Base-by-base conservation (phyloP, 2,329 filamentous ascomycete species). In the Botrytis paeoniae region DNA sequence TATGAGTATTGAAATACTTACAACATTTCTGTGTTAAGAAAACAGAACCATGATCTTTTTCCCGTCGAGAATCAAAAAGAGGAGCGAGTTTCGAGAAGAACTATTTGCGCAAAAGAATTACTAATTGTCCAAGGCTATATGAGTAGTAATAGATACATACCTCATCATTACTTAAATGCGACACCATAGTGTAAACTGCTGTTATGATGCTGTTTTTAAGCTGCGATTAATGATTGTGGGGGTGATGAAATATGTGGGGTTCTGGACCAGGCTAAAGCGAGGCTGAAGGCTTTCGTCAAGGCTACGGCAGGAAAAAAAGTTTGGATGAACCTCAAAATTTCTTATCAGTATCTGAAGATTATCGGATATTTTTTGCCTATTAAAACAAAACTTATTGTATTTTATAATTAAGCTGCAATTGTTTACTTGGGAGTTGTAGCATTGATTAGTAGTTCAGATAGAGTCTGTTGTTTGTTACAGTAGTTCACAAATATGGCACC, bases 1-100 rank as follows among this genome's bases (percentile, higher is more conserved):
- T n/a, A 45, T 57, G 37, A 8, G 22, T 7, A 20, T 14, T 37
- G 62, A 41, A 20, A 39, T 32, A 54, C 87, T 75, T 85, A 93
- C 92, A 82, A 83, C 92, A 87, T 81, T 95, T 95, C 80, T 97
- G 93, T 69, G 88, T 91, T 73, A 97, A 85, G 82, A 89, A 91
- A 76, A 97, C 85, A 69, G 90, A 89, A 78, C 92, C 92, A 82
- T 94, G 91, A 78, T 91, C 88, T 81, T 90, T 90, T 79, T 88
- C 85, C 80, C 63, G 41, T 37, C 70, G 35, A 25, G 51, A 41
- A 48, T 72, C 70, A 29, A 72, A 72, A 64, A 72, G 70, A 32
- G 39, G 32, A 25, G 25, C 43, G 51, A 72, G 63, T 72, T 72
- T 72, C 41, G 54, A 45, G 83, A 95, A 94, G 86, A 95, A 95